phyloP scores from a whole-genome alignment of 2,329 filamentous ascomycete genomes.

The Fusarium camptoceras region DNA sequence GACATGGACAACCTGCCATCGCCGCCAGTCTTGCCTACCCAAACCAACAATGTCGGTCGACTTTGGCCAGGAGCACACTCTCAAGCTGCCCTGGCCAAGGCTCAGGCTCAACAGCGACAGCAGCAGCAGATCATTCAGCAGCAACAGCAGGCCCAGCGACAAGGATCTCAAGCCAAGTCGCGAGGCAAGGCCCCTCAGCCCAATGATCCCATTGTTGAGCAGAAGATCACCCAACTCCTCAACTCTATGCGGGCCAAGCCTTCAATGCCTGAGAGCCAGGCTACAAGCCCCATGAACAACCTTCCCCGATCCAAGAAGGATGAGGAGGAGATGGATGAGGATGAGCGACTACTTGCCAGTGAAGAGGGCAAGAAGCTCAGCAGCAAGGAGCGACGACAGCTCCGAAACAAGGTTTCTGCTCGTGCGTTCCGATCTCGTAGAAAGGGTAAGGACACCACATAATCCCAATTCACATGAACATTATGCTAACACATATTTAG shows the following conservation, averaged over 20 bases:
- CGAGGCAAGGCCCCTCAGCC: constrained; percentile 64
- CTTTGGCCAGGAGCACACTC: constrained; percentile 96
- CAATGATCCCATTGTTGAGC: constrained; percentile 80
- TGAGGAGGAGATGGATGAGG: constrained; percentile 98
- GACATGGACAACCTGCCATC: constrained; percentile 56
- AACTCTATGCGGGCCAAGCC: constrained; percentile 90
- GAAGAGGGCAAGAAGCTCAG: constrained; percentile 99
- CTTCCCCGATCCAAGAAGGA: constrained; percentile 86
- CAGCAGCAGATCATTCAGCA: constrained; percentile 69
- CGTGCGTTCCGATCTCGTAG: constrained; percentile 96
- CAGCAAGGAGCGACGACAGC: constrained; percentile 94
- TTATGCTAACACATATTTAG: constrained; percentile 59
- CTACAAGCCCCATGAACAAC: constrained; percentile 68
- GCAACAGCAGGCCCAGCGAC: constrained; percentile 59
- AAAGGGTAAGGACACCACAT: constrained; percentile 78
- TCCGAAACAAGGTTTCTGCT: constrained; percentile 99
- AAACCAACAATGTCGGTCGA: constrained; percentile 72
- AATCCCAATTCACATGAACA: neutral
- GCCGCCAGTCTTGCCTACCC: constrained; percentile 61
- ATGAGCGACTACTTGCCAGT: constrained; percentile 91
- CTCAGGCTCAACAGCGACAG: constrained; percentile 75
- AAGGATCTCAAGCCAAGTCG: constrained; percentile 61
- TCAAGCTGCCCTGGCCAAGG: constrained; percentile 83
- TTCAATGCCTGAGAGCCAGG: constrained; percentile 60
- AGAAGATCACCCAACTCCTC: constrained; percentile 92